phyloP scores from a whole-genome alignment of 2,329 filamentous ascomycete species.

The Sporothrix pseudoabietina region DNA sequence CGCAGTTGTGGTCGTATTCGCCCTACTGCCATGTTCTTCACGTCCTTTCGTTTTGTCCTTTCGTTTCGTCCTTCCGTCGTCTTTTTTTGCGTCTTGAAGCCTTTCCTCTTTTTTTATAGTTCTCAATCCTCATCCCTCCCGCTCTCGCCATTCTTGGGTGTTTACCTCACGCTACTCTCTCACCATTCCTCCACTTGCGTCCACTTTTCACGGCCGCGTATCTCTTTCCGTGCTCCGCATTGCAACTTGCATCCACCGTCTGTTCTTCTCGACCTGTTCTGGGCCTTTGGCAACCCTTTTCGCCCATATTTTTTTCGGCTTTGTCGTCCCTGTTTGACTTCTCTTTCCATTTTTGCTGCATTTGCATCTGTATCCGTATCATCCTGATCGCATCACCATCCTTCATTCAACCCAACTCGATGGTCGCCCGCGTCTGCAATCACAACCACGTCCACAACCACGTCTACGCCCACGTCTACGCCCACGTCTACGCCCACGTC shows the following conservation, averaged over 20 bases:
- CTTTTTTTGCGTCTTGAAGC: not conserved
- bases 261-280: not conserved
- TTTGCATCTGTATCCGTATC: not conserved
- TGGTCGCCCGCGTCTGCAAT: not conserved
- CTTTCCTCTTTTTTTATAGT: not conserved
- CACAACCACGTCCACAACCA: not conserved
- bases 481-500: too few relatives aligned
- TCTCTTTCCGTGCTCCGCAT: slow-evolving; percentile 6
- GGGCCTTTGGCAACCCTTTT: not conserved
- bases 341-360: not conserved
- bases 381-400: not conserved
- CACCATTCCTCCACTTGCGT: not conserved
- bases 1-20: not conserved
- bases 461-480: not conserved
- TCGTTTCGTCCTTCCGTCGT: not conserved
- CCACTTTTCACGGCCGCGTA: slow-evolving; percentile 10
- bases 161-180: not conserved
- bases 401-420: not conserved
- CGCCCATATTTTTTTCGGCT: not conserved
- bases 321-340: not conserved
- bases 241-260: slow-evolving; percentile 6
- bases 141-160: not conserved
- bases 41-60: not conserved
- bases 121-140: not conserved
- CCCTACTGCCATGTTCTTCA: slow-evolving; percentile 10